Percentiles rank a stretch among this genome's conserved stretches.
Conservation (phyloP, 306 rosid species). For the Dalbergia oliveri region DNA sequence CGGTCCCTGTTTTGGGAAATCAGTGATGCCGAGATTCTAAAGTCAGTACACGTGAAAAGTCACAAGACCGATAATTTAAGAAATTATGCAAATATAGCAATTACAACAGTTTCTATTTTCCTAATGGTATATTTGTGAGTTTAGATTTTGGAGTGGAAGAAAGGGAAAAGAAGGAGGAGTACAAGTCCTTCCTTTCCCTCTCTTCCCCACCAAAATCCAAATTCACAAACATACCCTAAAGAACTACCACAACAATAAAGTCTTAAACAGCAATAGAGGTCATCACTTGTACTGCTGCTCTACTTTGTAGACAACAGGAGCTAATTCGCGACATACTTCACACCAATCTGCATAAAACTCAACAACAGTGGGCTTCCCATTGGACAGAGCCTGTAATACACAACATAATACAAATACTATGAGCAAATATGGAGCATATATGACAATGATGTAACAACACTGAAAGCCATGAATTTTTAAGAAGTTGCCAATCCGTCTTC, state of each 20-base stretch:
- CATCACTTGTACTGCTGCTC: conserved; percentile 94
- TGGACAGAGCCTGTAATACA: conserved; percentile 80
- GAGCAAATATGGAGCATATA: conserved; percentile 19
- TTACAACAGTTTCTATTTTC: neutral
- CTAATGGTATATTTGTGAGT: no score
- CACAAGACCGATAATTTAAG: neutral
- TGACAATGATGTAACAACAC: neutral
- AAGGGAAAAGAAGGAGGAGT: no score
- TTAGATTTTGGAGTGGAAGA: no score
- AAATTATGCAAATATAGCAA: neutral
- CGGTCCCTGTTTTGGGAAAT: conserved; percentile 45
- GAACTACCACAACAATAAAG: conserved; percentile 10
- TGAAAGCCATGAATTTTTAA: neutral
- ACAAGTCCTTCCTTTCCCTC: no score
- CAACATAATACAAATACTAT: conserved; percentile 27
- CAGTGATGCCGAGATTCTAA: conserved; percentile 8
- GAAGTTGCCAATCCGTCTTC: neutral
- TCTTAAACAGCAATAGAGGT: conserved; percentile 29
- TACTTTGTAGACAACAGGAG: conserved; percentile 89
- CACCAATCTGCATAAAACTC: conserved; percentile 99
- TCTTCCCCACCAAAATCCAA: no score
- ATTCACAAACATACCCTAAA: neutral
- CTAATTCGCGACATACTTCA: conserved; percentile 95
- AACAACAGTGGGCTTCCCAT: conserved; percentile 96
- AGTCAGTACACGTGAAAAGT: conserved; percentile 21